A percentile compares a stretch with the other conserved stretches of the same genome.
phyloP scores from a whole-genome alignment of 208 protist species.

The Zelonia costaricensis region DNA sequence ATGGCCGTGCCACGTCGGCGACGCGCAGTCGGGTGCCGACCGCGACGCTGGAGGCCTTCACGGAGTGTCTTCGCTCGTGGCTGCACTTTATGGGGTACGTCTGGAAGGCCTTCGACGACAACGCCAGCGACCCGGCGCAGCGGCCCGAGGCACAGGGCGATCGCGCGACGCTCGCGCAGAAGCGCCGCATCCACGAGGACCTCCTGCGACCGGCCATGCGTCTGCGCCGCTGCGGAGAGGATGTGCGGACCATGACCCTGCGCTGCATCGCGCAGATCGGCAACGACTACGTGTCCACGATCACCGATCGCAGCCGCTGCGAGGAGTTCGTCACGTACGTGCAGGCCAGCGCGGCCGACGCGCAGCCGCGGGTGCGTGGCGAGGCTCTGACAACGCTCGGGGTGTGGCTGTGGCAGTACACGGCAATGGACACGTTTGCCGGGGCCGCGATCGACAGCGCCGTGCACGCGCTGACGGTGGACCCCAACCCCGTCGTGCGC shows the following conservation, averaged over 20 bases:
- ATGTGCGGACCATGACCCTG: slow-evolving; percentile 50
- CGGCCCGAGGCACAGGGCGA: slow-evolving; percentile 20
- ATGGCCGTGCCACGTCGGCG: background rate
- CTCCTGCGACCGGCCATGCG: slow-evolving; percentile 53
- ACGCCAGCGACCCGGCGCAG: slow-evolving; percentile 65
- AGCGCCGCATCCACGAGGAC: slow-evolving; percentile 36
- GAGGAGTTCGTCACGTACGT: slow-evolving; percentile 42
- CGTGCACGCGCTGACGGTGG: slow-evolving; percentile 35
- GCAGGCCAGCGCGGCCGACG: slow-evolving; percentile 36
- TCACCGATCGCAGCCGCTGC: slow-evolving; percentile 12
- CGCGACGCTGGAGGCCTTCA: slow-evolving; percentile 33
- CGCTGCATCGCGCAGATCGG: slow-evolving; percentile 83
- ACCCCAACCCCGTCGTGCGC: slow-evolving; percentile 49
- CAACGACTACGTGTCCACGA: slow-evolving; percentile 44
- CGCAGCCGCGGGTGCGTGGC: slow-evolving; percentile 45
- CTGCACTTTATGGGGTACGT: slow-evolving; percentile 85
- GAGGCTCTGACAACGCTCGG: slow-evolving; percentile 78
- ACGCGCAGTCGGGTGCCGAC: background rate
- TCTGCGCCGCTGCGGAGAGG: slow-evolving; percentile 21
- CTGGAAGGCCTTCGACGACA: slow-evolving; percentile 80
- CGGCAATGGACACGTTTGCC: slow-evolving; percentile 35
- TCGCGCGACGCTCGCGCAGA: slow-evolving; percentile 58
- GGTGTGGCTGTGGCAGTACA: slow-evolving; percentile 85
- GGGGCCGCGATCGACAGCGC: slow-evolving; percentile 50
- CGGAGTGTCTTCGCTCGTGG: slow-evolving; percentile 75